A percentile compares a stretch with the other conserved stretches of the same genome.
Evolutionary conservation across 495 filamentous ascomycete species (phyloP).

Genomic region (Neohortaea acidophila): DNA sequence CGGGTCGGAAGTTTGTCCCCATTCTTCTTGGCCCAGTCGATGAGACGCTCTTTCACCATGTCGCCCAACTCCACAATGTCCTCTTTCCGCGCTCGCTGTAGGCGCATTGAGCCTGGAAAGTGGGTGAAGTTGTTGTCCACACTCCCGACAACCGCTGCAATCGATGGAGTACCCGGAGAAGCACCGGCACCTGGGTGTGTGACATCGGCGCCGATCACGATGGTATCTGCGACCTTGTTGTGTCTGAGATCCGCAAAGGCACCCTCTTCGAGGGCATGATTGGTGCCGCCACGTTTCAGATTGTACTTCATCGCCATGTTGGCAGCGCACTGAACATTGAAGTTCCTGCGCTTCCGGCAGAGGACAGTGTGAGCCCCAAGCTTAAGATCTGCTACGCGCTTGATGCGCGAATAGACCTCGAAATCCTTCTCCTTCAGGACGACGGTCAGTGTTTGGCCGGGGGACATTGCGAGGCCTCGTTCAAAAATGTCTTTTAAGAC

Average conservation of each 20-base stretch:
- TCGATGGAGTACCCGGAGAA: constrained; percentile 6
- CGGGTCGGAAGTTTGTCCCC: constrained; percentile 2
- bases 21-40: background rate
- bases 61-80: constrained; percentile 7
- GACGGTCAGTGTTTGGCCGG: background rate
- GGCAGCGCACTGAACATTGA: background rate
- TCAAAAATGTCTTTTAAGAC: background rate
- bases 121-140: constrained; percentile 4
- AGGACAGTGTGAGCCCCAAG: constrained; percentile 5
- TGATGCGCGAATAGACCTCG: constrained; percentile 6
- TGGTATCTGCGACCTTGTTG: background rate
- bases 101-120: constrained; percentile 12
- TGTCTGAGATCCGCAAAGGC: background rate
- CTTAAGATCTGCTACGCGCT: constrained; percentile 9
- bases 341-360: background rate
- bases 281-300: background rate
- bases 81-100: constrained; percentile 9
- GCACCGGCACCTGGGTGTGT: constrained; percentile 6
- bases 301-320: constrained; percentile 14
- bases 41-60: constrained; percentile 11
- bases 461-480: no score
- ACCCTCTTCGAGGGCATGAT: background rate
- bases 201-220: constrained; percentile 17
- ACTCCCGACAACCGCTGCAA: constrained; percentile 13
- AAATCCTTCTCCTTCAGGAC: background rate